A percentile compares a stretch with the other conserved stretches of the same genome.
Evolutionary conservation across 192 early-diverging fungal genomes (phyloP).

Genomic region (Backusella westeae): DNA sequence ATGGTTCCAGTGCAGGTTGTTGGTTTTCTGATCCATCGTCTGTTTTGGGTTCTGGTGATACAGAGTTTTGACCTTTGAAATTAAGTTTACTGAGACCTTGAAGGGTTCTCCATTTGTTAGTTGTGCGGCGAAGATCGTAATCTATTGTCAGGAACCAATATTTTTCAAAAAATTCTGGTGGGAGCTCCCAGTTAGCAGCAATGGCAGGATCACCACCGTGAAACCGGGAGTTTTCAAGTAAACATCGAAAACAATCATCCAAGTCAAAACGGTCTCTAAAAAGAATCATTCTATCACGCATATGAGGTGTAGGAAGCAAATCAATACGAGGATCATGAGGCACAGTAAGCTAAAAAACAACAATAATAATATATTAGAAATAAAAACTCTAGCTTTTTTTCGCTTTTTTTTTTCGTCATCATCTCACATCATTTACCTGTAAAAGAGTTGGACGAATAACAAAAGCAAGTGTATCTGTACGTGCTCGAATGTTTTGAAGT

Average conservation of each 20-base stretch:
- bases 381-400: not conserved
- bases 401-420: not conserved
- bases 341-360: conserved; percentile 20
- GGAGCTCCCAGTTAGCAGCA: conserved; percentile 35
- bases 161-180: conserved; percentile 29
- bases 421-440: conserved; percentile 17
- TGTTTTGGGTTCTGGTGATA: not conserved
- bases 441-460: conserved; percentile 22
- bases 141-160: conserved; percentile 32
- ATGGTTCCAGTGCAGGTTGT: not conserved
- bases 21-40: not conserved
- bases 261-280: conserved; percentile 35
- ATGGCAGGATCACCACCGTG: conserved; percentile 33
- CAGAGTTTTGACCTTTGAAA: not conserved
- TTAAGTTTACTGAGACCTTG: conserved; percentile 1
- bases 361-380: not conserved
- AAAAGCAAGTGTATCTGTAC: conserved; percentile 3
- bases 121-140: conserved; percentile 17
- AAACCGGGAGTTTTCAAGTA: conserved; percentile 20
- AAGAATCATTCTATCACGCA: conserved; percentile 42
- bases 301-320: conserved; percentile 27
- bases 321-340: conserved; percentile 41
- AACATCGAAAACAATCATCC: conserved; percentile 31
- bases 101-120: not conserved
- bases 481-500: conserved; percentile 9